Base-by-base conservation (phyloP, 1,139 yeast species). In the Suhomyces chickasaworum region DNA sequence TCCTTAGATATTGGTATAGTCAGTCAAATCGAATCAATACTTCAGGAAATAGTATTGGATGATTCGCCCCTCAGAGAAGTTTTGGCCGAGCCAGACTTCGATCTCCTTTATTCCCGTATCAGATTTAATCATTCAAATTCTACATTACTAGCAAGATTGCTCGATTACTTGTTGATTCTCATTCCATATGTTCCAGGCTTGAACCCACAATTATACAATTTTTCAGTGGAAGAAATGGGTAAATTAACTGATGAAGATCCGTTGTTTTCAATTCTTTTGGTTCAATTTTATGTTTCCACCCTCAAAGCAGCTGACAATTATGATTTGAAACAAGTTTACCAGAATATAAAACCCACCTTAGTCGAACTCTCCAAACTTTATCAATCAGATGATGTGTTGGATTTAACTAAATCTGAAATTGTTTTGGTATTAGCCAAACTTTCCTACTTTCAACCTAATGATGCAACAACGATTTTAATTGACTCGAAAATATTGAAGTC, bases 241-340 rank as follows among this genome's bases (percentile, higher is more conserved):
- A 27, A 47, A 7, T 36, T 46, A 21, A 53, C 50, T 13, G 54
- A 52, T 3, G 58, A 57, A 10, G 73, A 68, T 49, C 65, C 67
- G 1, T 55, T 69, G 25, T 60, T 63, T 27, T 58, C 57, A 8
- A 56, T 65, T 3, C 51, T 66, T 37, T 48, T 64, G 9, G 55
- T 68, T 9, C 65, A 63, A 37, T 71, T 66, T 54, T 71, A 67
- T 50, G 53, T 52, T 13, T 57, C 55, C 23, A 46, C 68, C n/a
- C 49, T 64, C 7, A 37, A 41, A 6, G 39, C 29, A 17, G 20
- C 56, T 9, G 21, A 22, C 18, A 44, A 41, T 3, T 15, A 37
- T 22, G 31, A 37, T 9, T 38, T 45, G 17, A 9, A 6, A 1
- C 23, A 27, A 6, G 48, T 57, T 1, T 49, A 57, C 15, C 46